Conservation (phyloP, 805 yeast species). For the Torulaspora maleeae region DNA sequence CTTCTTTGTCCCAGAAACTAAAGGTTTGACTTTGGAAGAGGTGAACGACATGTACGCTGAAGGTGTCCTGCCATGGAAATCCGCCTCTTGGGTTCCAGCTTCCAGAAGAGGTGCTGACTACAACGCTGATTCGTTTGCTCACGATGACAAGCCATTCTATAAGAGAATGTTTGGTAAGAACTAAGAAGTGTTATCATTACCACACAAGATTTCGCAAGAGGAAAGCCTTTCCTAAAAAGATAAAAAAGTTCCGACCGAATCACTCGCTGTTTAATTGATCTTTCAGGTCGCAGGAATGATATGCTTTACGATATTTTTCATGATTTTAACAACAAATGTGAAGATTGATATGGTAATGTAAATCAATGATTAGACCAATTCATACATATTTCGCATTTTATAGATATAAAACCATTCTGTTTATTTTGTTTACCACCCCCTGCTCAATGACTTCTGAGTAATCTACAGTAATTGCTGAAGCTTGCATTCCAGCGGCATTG, state of each 20-base stretch:
- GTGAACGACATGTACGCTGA: slow-evolving; percentile 60
- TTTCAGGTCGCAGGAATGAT: background rate
- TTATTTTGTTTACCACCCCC: no score
- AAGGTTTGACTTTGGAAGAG: slow-evolving; percentile 77
- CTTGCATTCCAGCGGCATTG: no score
- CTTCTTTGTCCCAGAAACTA: slow-evolving; percentile 72
- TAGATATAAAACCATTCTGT: slow-evolving; percentile 2
- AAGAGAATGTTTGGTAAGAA: slow-evolving; percentile 22
- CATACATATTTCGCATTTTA: slow-evolving; percentile 1
- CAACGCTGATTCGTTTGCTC: slow-evolving; percentile 27
- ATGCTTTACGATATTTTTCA: slow-evolving; percentile 4
- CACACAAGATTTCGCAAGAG: no score
- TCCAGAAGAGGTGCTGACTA: slow-evolving; percentile 34
- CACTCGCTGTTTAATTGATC: background rate
- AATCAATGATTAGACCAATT: background rate
- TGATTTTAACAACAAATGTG: slow-evolving; percentile 2
- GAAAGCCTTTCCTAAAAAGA: background rate
- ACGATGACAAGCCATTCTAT: slow-evolving; percentile 33
- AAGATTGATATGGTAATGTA: slow-evolving; percentile 1
- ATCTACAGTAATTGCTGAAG: no score
- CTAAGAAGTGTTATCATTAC: slow-evolving; percentile 1
- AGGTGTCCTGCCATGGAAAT: slow-evolving; percentile 44
- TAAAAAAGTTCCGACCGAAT: background rate
- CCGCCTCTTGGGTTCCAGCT: slow-evolving; percentile 51
- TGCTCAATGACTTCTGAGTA: no score